A percentile compares a stretch with the other conserved stretches of the same genome.
These are phyloP conservation scores for Cornus controversa DNA, from an alignment of 148 eudicot genomes.

Conservation along the genomic window DNA sequence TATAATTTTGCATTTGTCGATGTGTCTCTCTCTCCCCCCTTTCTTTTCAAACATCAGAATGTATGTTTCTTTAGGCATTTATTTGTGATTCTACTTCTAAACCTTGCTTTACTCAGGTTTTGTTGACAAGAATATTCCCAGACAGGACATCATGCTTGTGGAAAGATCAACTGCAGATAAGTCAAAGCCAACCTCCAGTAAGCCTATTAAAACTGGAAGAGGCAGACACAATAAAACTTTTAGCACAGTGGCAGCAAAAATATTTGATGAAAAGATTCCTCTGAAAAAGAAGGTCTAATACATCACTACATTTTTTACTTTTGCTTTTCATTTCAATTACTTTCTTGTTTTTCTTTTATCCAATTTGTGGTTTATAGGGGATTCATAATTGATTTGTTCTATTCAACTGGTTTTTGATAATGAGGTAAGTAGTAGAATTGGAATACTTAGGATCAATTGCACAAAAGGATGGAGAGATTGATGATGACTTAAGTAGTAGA, in stretches of 20 bases:
- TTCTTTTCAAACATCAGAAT: too few species aligned
- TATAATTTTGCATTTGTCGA: too few species aligned
- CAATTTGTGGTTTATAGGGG: background rate
- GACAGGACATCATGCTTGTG: constrained; percentile 20
- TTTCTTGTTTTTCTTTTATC: background rate
- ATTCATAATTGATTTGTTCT: too few species aligned
- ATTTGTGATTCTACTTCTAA: constrained; percentile 8
- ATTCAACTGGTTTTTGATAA: background rate
- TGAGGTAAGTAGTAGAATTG: too few species aligned
- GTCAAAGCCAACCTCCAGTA: constrained; percentile 22
- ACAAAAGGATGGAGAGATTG: too few species aligned
- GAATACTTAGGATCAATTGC: too few species aligned
- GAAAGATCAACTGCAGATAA: constrained; percentile 35
- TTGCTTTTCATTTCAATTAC: too few species aligned
- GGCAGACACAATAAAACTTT: constrained; percentile 28
- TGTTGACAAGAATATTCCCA: constrained; percentile 27
- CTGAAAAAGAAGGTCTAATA: constrained; percentile 50
- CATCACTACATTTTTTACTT: background rate
- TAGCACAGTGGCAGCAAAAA: constrained; percentile 36
- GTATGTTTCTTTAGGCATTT: background rate
- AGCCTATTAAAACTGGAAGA: constrained; percentile 25
- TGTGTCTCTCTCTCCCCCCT: too few species aligned
- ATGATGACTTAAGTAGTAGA: too few species aligned
- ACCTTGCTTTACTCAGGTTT: constrained; percentile 29
- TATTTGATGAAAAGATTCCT: constrained; percentile 57